phyloP scores from a whole-genome alignment of 2,329 filamentous ascomycete genomes.

The Aspergillus ustus region DNA sequence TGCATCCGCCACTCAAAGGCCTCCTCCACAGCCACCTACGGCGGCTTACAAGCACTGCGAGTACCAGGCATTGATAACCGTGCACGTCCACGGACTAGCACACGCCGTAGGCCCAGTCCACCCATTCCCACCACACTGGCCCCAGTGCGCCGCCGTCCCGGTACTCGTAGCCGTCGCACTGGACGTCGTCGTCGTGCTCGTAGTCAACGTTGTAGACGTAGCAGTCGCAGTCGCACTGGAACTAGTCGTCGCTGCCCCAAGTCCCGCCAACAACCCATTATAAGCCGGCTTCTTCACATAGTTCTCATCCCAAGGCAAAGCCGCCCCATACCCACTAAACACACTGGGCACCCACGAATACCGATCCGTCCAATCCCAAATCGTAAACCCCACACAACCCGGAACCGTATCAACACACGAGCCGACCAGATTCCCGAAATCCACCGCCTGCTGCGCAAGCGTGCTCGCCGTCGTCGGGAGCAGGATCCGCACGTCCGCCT shows the following conservation, averaged over 20 bases:
- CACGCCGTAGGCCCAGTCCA: slow-evolving; percentile 36
- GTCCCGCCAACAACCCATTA: slow-evolving; percentile 35
- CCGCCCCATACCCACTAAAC: slow-evolving; percentile 49
- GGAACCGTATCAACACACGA: slow-evolving; percentile 35
- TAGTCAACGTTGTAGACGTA: slow-evolving; percentile 17
- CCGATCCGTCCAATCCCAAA: slow-evolving; percentile 52
- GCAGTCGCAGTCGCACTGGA: slow-evolving; percentile 10
- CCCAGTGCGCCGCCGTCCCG: slow-evolving; percentile 24
- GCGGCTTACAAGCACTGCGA: slow-evolving; percentile 37
- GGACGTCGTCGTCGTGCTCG: slow-evolving; percentile 13
- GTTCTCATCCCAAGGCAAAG: slow-evolving; percentile 53
- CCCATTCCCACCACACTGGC: slow-evolving; percentile 34
- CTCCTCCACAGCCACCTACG: too few relatives aligned
- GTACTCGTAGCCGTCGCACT: slow-evolving; percentile 22
- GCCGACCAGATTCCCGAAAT: slow-evolving; percentile 36
- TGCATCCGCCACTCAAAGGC: too few relatives aligned
- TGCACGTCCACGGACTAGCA: slow-evolving; percentile 33
- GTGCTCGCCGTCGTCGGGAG: slow-evolving; percentile 32
- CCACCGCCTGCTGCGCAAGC: slow-evolving; percentile 36
- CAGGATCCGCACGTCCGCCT: slow-evolving; percentile 56
- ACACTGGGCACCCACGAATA: slow-evolving; percentile 52
- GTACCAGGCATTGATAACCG: slow-evolving; percentile 33
- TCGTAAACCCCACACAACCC: slow-evolving; percentile 41
- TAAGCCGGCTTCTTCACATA: slow-evolving; percentile 55
- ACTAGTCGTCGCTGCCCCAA: slow-evolving; percentile 27